Evolutionary conservation across 1,139 yeast genomes (phyloP).

Genomic region (Protomyces inundatus): DNA sequence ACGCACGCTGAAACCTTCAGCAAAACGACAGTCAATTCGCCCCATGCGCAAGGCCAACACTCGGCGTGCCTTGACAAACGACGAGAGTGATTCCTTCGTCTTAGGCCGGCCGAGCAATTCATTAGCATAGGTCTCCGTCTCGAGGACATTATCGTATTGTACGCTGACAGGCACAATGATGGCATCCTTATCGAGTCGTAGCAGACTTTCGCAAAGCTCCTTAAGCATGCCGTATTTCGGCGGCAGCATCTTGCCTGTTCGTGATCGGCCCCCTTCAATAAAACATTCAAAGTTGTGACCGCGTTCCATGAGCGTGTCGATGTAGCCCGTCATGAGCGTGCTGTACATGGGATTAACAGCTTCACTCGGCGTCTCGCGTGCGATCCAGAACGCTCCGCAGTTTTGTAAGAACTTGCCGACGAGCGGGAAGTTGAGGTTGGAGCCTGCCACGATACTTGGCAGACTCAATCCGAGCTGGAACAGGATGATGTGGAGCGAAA

Average conservation of each 20-base stretch:
- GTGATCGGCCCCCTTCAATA: slow-evolving; percentile 62
- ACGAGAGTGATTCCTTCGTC: slow-evolving; percentile 41
- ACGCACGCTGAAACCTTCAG: slow-evolving; percentile 44
- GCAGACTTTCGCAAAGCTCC: slow-evolving; percentile 40
- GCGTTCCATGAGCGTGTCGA: slow-evolving; percentile 50
- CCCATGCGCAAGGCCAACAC: slow-evolving; percentile 42
- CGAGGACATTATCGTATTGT: slow-evolving; percentile 63
- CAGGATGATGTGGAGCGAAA: slow-evolving; percentile 55
- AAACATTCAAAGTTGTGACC: slow-evolving; percentile 59
- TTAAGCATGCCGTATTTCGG: slow-evolving; percentile 64
- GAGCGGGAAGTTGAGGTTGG: slow-evolving; percentile 59
- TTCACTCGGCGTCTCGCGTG: slow-evolving; percentile 46
- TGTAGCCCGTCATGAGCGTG: slow-evolving; percentile 50
- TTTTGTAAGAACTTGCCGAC: slow-evolving; percentile 47
- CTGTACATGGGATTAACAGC: slow-evolving; percentile 46
- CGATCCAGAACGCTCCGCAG: slow-evolving; percentile 45
- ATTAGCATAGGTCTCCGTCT: slow-evolving; percentile 57
- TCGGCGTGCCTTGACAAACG: slow-evolving; percentile 40
- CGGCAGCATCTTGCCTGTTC: slow-evolving; percentile 59
- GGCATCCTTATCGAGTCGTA: slow-evolving; percentile 45
- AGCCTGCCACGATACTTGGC: slow-evolving; percentile 65
- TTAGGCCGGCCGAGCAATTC: slow-evolving; percentile 60
- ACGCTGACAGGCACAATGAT: slow-evolving; percentile 56
- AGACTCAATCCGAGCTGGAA: slow-evolving; percentile 54
- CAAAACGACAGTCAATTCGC: slow-evolving; percentile 44